Evolutionary conservation across 23 red algal genomes (phyloP), one percentile per base, ranked within the genome.

Genomic region (Cyanidiococcus yangmingshanensis): DNA sequence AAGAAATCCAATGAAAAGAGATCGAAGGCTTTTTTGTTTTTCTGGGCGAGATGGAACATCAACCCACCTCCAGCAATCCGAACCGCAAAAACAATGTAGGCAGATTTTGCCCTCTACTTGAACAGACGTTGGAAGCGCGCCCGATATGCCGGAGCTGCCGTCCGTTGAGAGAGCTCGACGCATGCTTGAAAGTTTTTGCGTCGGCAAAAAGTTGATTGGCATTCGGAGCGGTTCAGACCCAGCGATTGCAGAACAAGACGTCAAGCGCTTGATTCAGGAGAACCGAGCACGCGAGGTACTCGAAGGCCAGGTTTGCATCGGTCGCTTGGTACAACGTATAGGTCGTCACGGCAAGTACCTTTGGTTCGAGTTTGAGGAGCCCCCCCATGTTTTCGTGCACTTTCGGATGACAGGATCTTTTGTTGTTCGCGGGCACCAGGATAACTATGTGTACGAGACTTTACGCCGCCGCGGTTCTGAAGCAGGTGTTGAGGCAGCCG

Each of bases 301-400:
- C 63, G 63, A 71, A 7, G 3, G 21, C 3, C 32, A 7, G 7
- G 63, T 35, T 30, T 35, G 21, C 63, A 29, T 35, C 3, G 63
- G 63, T 25, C 63, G 27, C 32, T 12, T 71, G n/a, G 12, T 71
- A 29, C 63, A 29, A 7, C n/a, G 27, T 7, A 2, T 35, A 27
- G 63, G 63, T 7, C 63, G 63, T 35, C 32, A 35, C n/a, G 63
- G 63, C 63, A 71, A 71, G 63, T 3, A 71, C 63, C 32, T 71
- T 12, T 71, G 63, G 63, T 71, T 71, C 7, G 63, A 71, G 32
- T 71, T 71, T 30, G 63, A 71, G 16, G 63, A 25, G 27, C 63
- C 63, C 7, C 63, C 63, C n/a, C 63, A 35, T 30, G n/a, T 71
- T 25, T 71, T 71, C 63, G 21, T 71, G 12, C 63, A 30, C 63